phyloP scores from a whole-genome alignment of 805 yeast genomes.

The Kluyveromyces lactis region DNA sequence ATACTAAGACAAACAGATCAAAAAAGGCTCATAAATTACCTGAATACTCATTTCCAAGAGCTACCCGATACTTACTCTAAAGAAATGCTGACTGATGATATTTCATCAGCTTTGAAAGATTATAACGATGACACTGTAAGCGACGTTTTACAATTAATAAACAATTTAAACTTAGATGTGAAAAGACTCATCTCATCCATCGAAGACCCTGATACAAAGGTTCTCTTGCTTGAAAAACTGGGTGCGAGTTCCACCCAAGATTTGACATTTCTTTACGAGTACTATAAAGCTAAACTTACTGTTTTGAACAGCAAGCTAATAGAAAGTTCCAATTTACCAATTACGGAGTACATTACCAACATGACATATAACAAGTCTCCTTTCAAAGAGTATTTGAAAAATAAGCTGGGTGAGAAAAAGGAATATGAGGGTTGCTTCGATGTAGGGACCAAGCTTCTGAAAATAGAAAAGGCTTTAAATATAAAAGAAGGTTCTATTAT shows the following conservation, averaged over 20 bases:
- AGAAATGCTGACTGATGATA: conserved; percentile 10
- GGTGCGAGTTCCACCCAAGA: conserved; percentile 16
- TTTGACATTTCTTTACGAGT: conserved; percentile 18
- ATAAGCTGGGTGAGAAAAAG: conserved; percentile 11
- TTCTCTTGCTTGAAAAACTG: conserved; percentile 18
- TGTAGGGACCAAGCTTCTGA: conserved; percentile 7
- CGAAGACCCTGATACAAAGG: conserved; percentile 14
- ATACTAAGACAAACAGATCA: conserved; percentile 8
- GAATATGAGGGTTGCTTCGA: conserved; percentile 8
- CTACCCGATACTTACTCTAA: conserved; percentile 12
- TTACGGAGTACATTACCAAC: conserved; percentile 17
- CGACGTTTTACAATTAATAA: conserved; percentile 9
- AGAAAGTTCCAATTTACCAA: conserved; percentile 11
- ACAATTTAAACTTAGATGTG: conserved; percentile 7
- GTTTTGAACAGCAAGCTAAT: conserved; percentile 12
- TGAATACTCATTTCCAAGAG: conserved; percentile 8
- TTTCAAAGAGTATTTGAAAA: conserved; percentile 12
- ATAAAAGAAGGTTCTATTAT: background rate
- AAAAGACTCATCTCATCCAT: conserved; percentile 12
- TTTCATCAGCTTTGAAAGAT: conserved; percentile 10
- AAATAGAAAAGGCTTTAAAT: conserved; percentile 3
- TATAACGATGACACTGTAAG: conserved; percentile 4
- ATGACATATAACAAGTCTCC: conserved; percentile 19
- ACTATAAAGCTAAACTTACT: conserved; percentile 19
- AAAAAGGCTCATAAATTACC: conserved; percentile 6